phyloP scores from a whole-genome alignment of 2,329 filamentous ascomycete genomes.

The Pseudocercospora macadamiae region DNA sequence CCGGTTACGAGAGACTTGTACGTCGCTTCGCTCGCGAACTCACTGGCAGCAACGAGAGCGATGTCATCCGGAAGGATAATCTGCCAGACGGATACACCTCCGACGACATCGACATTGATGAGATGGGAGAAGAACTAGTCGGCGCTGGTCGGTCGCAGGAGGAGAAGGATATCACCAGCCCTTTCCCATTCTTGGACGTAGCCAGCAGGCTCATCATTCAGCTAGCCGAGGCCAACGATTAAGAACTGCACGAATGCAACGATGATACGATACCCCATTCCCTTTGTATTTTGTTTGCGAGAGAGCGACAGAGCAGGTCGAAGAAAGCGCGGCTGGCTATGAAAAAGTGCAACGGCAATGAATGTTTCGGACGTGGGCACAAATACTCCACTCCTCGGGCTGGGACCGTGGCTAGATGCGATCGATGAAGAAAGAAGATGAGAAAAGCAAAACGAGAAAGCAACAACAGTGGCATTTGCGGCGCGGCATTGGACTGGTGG shows the following conservation, averaged over 20 bases:
- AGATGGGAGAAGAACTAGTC: slow-evolving; percentile 45
- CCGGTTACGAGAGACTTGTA: slow-evolving; percentile 89
- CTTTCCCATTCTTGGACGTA: slow-evolving; percentile 94
- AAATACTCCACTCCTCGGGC: neutral
- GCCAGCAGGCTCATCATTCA: slow-evolving; percentile 91
- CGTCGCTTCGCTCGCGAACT: slow-evolving; percentile 43
- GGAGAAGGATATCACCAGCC: slow-evolving; percentile 93
- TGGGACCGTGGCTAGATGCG: neutral
- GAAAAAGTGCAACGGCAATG: too few species aligned
- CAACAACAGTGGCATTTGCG: neutral
- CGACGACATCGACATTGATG: slow-evolving; percentile 36
- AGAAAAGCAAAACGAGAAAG: neutral
- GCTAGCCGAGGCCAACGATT: slow-evolving; percentile 75
- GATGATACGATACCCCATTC: slow-evolving; percentile 6
- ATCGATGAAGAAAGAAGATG: neutral
- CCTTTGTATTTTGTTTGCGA: neutral
- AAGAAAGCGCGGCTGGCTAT: slow-evolving; percentile 1
- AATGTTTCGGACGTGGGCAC: too few species aligned
- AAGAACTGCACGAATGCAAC: slow-evolving; percentile 20
- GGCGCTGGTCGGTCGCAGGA: slow-evolving; percentile 61
- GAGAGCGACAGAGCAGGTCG: slow-evolving; percentile 1
- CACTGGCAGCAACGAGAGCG: slow-evolving; percentile 32
- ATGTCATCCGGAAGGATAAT: slow-evolving; percentile 26
- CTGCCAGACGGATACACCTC: slow-evolving; percentile 22
- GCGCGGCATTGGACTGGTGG: neutral